phyloP scores from a whole-genome alignment of 352 stramenopile genomes.

The Phytopythium aichiense region DNA sequence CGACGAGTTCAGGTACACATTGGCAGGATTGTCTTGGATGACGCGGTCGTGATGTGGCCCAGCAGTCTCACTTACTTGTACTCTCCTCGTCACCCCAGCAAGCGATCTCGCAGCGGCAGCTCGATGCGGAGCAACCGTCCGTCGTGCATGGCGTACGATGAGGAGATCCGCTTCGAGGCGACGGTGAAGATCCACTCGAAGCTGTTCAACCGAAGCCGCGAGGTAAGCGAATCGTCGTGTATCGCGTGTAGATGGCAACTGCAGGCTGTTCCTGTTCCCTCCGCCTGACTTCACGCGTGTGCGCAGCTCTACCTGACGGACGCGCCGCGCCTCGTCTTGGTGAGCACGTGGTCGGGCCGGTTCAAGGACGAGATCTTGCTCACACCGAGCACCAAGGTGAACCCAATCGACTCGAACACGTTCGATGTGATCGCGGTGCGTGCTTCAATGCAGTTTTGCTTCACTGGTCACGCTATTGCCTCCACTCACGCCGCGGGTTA shows the following conservation, averaged over 20 bases:
- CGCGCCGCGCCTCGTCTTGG: constrained; percentile 54
- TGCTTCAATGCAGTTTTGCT: constrained; percentile 4
- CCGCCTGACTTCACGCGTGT: neutral
- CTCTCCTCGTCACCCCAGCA: constrained; percentile 14
- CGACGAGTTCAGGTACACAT: constrained; percentile 48
- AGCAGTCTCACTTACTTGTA: neutral
- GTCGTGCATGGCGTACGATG: constrained; percentile 59
- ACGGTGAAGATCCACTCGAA: constrained; percentile 76
- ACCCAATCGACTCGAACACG: constrained; percentile 62
- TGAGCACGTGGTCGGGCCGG: constrained; percentile 65
- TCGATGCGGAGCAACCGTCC: constrained; percentile 47
- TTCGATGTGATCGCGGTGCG: constrained; percentile 75
- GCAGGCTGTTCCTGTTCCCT: neutral
- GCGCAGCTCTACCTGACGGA: constrained; percentile 66
- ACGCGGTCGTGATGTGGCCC: neutral
- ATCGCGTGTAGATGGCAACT: neutral
- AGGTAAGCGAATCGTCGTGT: constrained; percentile 26
- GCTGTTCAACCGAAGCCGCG: constrained; percentile 73
- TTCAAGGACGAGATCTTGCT: constrained; percentile 74
- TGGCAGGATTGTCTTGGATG: neutral
- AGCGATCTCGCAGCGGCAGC: constrained; percentile 61
- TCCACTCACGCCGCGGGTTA: constrained; percentile 2
- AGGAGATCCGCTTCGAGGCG: constrained; percentile 64
- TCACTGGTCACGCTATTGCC: neutral
- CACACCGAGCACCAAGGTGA: constrained; percentile 60